Evolutionary conservation across 495 filamentous ascomycete species (phyloP).

Genomic region (Polyplosphaeria fusca): DNA sequence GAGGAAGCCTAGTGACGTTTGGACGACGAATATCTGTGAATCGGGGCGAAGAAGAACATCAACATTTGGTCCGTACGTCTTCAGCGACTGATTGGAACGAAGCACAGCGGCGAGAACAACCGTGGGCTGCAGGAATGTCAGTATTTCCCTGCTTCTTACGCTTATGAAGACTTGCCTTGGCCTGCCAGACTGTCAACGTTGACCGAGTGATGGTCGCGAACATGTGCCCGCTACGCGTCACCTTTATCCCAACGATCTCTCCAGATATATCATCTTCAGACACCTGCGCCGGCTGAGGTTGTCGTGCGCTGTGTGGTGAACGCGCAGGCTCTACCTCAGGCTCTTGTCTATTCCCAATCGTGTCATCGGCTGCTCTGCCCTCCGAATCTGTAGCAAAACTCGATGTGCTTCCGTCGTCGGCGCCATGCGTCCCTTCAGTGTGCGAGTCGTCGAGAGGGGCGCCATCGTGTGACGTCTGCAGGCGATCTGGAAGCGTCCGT

Average conservation of each 20-base stretch:
- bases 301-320: background rate
- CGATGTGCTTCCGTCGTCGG: background rate
- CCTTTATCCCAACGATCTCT: slow-evolving; percentile 65
- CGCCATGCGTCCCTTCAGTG: background rate
- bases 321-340: no score
- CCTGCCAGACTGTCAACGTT: slow-evolving; percentile 90
- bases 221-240: slow-evolving; percentile 77
- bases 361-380: slow-evolving; percentile 1
- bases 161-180: slow-evolving; percentile 70
- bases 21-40: slow-evolving; percentile 85
- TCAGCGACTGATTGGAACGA: slow-evolving; percentile 72
- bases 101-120: slow-evolving; percentile 81
- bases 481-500: slow-evolving; percentile 20
- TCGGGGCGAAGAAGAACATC: slow-evolving; percentile 86
- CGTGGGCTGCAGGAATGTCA: slow-evolving; percentile 73
- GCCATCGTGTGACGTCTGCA: slow-evolving; percentile 22
- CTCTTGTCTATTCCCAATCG: background rate
- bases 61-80: slow-evolving; percentile 79
- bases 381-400: slow-evolving; percentile 3
- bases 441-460: background rate
- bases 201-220: slow-evolving; percentile 85
- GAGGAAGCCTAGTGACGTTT: slow-evolving; percentile 80
- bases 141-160: no score
- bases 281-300: no score
- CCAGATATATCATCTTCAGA: slow-evolving; percentile 28